phyloP scores from a whole-genome alignment of 768 basidiomycete genomes.

The Macrocybe gigantea region DNA sequence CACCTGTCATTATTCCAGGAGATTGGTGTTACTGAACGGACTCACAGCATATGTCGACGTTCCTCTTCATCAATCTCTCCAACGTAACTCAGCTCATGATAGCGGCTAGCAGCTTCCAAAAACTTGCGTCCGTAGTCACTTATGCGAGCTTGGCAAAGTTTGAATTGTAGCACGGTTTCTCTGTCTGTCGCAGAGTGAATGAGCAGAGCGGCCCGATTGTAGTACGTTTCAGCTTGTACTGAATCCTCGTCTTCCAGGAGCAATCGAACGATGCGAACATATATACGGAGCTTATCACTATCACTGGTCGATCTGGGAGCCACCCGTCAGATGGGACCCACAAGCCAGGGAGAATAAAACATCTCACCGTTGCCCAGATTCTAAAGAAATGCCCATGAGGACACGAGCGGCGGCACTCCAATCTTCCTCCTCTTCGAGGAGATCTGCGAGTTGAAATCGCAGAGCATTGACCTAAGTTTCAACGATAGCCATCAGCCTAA shows the following conservation, averaged over 20 bases:
- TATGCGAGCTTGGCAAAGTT: constrained; percentile 91
- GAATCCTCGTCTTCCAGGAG: constrained; percentile 96
- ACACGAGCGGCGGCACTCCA: constrained; percentile 92
- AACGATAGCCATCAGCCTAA: neutral
- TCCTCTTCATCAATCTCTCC: constrained; percentile 93
- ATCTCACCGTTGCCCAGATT: constrained; percentile 80
- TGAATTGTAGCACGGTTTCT: constrained; percentile 78
- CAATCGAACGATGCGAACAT: constrained; percentile 91
- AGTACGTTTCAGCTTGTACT: constrained; percentile 96
- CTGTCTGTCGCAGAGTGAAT: constrained; percentile 76
- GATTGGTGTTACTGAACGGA: neutral
- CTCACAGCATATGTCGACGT: constrained; percentile 84
- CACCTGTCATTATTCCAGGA: constrained; percentile 2
- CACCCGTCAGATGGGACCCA: constrained; percentile 5
- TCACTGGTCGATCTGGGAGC: constrained; percentile 58
- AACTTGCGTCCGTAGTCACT: constrained; percentile 91
- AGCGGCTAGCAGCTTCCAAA: constrained; percentile 87
- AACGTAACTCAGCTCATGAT: constrained; percentile 92
- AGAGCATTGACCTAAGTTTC: constrained; percentile 65
- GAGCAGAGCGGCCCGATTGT: constrained; percentile 90
- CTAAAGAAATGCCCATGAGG: constrained; percentile 87
- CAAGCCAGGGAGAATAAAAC: constrained; percentile 1
- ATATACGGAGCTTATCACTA: constrained; percentile 82
- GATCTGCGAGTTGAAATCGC: constrained; percentile 85
- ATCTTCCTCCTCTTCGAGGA: constrained; percentile 85